These are phyloP conservation scores for Acarospora socialis DNA, from an alignment of 2,329 filamentous ascomycete genomes.

Conservation along the genomic window DNA sequence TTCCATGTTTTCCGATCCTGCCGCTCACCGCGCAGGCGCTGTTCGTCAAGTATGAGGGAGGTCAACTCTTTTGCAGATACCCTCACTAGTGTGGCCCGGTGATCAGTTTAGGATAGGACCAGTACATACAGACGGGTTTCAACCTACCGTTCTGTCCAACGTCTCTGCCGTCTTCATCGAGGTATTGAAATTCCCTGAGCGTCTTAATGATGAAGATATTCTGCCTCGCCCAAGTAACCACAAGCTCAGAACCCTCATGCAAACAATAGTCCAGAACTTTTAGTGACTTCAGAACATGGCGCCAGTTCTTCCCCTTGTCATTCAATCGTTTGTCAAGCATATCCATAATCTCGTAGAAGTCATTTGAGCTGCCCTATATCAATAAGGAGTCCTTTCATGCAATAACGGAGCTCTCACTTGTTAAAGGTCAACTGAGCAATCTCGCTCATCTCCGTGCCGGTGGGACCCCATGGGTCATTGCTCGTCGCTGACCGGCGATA, in stretches of 20 bases:
- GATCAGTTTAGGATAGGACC: background rate
- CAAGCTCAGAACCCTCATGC: slow-evolving; percentile 89
- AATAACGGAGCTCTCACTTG: slow-evolving; percentile 47
- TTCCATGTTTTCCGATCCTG: slow-evolving; percentile 93
- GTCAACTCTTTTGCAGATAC: slow-evolving; percentile 94
- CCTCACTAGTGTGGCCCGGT: slow-evolving; percentile 49
- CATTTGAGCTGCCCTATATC: slow-evolving; percentile 54
- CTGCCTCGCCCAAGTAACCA: slow-evolving; percentile 95
- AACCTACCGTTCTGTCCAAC: slow-evolving; percentile 86
- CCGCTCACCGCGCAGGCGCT: slow-evolving; percentile 76
- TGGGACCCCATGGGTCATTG: slow-evolving; percentile 97
- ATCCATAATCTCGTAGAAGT: slow-evolving; percentile 99
- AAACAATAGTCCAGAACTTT: slow-evolving; percentile 97
- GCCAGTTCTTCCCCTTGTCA: slow-evolving; percentile 99
- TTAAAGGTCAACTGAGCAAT: slow-evolving; percentile 97
- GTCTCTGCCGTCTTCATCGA: slow-evolving; percentile 88
- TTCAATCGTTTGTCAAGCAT: slow-evolving; percentile 98
- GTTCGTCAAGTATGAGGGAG: slow-evolving; percentile 81
- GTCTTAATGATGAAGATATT: slow-evolving; percentile 99
- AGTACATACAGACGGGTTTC: background rate
- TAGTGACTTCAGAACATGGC: slow-evolving; percentile 90
- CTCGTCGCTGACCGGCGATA: slow-evolving; percentile 58
- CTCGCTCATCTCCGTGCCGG: slow-evolving; percentile 95
- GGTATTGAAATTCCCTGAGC: slow-evolving; percentile 87
- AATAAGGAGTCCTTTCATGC: slow-evolving; percentile 3